These are phyloP conservation scores for Dioscorea zingiberensis DNA, from an alignment of 106 monocot genomes.

Conservation along the genomic window DNA sequence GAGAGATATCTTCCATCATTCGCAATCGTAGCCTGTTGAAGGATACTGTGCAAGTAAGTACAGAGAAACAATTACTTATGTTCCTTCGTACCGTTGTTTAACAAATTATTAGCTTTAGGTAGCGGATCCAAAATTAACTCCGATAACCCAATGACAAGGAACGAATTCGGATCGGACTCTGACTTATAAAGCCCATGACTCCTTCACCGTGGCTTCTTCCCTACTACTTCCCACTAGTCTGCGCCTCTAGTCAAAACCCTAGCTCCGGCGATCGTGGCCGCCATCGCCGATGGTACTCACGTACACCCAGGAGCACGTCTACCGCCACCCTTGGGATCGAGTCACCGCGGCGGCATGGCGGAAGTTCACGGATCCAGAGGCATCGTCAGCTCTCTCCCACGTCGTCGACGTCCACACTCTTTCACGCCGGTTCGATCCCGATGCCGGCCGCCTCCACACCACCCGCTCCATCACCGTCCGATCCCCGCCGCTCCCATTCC, in stretches of 20 bases:
- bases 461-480: conserved; percentile 80
- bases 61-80: too few relatives aligned
- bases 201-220: too few relatives aligned
- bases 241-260: not conserved
- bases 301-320: conserved; percentile 89
- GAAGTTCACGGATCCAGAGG: conserved; percentile 84
- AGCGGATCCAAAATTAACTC: too few relatives aligned
- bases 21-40: too few relatives aligned
- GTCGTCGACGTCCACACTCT: conserved; percentile 96
- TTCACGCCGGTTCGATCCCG: conserved; percentile 47
- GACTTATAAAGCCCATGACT: too few relatives aligned
- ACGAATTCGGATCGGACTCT: too few relatives aligned
- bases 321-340: conserved; percentile 90
- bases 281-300: conserved; percentile 51
- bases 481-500: conserved; percentile 77
- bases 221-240: not conserved
- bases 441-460: conserved; percentile 40
- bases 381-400: conserved; percentile 68
- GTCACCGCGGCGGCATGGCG: conserved; percentile 89
- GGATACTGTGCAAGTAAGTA: too few relatives aligned
- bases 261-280: not conserved
- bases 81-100: too few relatives aligned
- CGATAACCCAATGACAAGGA: too few relatives aligned
- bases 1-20: too few relatives aligned
- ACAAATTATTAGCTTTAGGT: too few relatives aligned